Base-by-base conservation (phyloP, 306 rosid genomes). In the Arachis hypogaea region DNA sequence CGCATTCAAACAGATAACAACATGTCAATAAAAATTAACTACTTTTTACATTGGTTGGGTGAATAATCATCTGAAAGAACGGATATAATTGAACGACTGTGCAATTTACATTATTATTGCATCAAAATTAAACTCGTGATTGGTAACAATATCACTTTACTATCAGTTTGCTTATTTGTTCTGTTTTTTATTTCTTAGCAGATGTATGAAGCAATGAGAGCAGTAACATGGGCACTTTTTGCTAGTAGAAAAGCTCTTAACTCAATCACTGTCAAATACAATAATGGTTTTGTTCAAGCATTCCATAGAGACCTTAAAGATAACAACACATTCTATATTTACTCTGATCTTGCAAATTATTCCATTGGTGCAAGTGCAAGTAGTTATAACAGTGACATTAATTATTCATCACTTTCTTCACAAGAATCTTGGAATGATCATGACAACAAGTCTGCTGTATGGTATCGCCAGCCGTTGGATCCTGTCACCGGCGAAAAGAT, bases 211-310 rank as follows among this genome's bases (percentile, higher is more conserved):
- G 83, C 96, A 4, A 95, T 95, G 98, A 92, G 74, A 78, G 95
- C 86, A 3, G 88, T 88, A 33, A 95, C 99, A 3, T 95, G 99
- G 98, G 99, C 96, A 14, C 59, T 92, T 59, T 95, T 95, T 77
- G 89, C 90, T 2, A 92, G 98, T 67, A 81, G 89, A 11, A 92
- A 83, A 77, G 99, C 99, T 81, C 96, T 95, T 12, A 86, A 87
- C 71, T 96, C 99, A 47, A 95, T 95, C 75, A 95, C 99, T 9
- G 88, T 95, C 75, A 92, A 86, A 44, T 95, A 92, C 78, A 87
- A 76, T 59, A 90, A 95, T 38, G 99, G 99, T 47, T 95, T 95
- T 83, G 98, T 95, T 29, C 99, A 95, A 56, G 99, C 99, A 75
- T 95, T 95, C 73, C 99, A 95, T 69, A 87, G 99, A 83, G 96